Evolutionary conservation across 441 rosid species (phyloP).

Genomic region (Populus hybrid): DNA sequence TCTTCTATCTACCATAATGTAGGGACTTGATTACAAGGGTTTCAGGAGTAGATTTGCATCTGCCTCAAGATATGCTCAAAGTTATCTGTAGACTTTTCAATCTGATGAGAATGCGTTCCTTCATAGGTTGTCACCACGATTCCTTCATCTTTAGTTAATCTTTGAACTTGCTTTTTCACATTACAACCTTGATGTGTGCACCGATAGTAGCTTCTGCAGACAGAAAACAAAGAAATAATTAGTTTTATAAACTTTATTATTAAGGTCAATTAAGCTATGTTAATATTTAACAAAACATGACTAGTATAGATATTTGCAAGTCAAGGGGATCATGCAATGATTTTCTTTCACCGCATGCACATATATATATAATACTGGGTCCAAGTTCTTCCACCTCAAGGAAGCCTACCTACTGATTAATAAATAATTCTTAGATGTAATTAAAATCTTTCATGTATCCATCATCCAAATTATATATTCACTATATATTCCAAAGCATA

Average conservation of each 20-base stretch:
- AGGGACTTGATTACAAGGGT: slow-evolving; percentile 18
- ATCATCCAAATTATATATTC: neutral
- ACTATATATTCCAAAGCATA: neutral
- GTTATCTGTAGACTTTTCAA: slow-evolving; percentile 58
- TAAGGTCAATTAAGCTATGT: neutral
- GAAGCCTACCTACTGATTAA: neutral
- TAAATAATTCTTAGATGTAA: neutral
- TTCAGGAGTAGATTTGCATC: slow-evolving; percentile 51
- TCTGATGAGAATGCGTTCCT: slow-evolving; percentile 69
- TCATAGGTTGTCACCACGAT: slow-evolving; percentile 78
- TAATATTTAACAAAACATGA: neutral
- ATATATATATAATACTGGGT: neutral
- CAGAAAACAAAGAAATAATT: neutral
- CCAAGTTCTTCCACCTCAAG: neutral
- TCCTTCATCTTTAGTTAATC: slow-evolving; percentile 59
- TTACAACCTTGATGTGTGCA: slow-evolving; percentile 76
- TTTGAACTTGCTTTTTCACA: slow-evolving; percentile 88
- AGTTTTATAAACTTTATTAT: neutral
- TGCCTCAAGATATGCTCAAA: slow-evolving; percentile 69
- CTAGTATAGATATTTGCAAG: neutral
- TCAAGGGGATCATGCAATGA: neutral
- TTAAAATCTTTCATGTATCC: neutral
- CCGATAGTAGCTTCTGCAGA: slow-evolving; percentile 67
- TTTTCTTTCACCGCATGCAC: neutral
- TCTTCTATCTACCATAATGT: neutral